Base-by-base conservation (phyloP, 139 green algal species). In the Tetraselmis striata region DNA sequence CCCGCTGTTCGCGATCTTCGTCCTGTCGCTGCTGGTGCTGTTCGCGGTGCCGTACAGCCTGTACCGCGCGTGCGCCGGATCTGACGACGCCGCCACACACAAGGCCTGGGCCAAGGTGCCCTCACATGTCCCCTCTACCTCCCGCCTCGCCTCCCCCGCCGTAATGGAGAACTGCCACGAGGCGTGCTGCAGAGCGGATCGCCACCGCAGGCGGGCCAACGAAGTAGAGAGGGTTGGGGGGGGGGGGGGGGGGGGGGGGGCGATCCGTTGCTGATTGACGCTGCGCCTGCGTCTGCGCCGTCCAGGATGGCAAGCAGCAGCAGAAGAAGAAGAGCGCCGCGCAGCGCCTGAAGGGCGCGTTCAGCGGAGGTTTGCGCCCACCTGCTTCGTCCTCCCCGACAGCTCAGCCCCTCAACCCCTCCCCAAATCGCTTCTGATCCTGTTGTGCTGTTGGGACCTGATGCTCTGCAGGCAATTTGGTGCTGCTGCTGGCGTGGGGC, bases 31-130 rank as follows among this genome's bases (percentile, higher is more conserved):
- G 23, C 91, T 90, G 28, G 92, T 89, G 0, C 59, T 97, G 1
- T 80, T 95, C 27, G 77, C 97, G 2, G 89, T 97, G 27, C 92
- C 92, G 0, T 94, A 89, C 78, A 96, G 92, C 1, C 86, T 96
- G n/a, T 94, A 91, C 84, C 79, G 83, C 45, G 32, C 94, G 0
- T 93, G 81, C 25, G 83, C 77, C 23, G 78, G 75, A 28, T 74
- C 77, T 11, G 82, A 80, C 5, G 87, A 91, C 1, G 78, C 87
- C 11, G 81, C 30, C 30, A 87, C 84, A 79, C 29, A 67, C 81
- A 28, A 79, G 76, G 31, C 59, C 76, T 28, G 78, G 75, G 77
- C 29, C 78, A 84, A 78, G 32, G 26, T 67, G 59, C 1, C 77
- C 81, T 30, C 84, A 88, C 84, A 92, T 58, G 88, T 89, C 0